Base-by-base conservation (phyloP, 441 rosid genomes). In the Flueggea neowawraea region DNA sequence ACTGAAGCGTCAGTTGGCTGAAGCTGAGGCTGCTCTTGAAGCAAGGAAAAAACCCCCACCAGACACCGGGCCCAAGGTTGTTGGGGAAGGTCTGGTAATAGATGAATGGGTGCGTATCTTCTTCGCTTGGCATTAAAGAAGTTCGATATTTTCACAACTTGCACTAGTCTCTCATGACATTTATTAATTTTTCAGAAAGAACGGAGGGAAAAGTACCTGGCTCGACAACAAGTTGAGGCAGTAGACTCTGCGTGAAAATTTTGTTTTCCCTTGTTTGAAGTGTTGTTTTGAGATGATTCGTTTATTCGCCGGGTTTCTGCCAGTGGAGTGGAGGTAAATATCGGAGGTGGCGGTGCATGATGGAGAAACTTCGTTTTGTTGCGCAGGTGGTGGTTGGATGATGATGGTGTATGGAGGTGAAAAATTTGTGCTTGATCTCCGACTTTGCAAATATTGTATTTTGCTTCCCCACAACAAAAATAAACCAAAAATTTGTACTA, bases 31-130 rank as follows among this genome's bases (percentile, higher is more conserved):
- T 31, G 81, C 81, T n/a, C 71, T 81, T 3, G 83, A 83, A 68
- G 67, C 79, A 33, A 66, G 69, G 48, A 87, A 84, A 74, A 87
- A 78, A 56, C 87, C 86, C 33, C 79, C 72, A 13, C 72, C 84
- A 54, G 87, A 76, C 41, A 55, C 81, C 4, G 75, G 80, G 12
- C 69, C 83, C 0, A 57, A 73, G 4, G 69, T 78, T 15, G 76
- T 77, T 52, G 84, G 85, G 54, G 90, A 82, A 84, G 94, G 90
- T 60, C 87, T 87, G 11, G 94, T 84, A 16, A 81, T 84, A 62
- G 89, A 87, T 70, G 88, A 84, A 83, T 87, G 94, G 90, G 92
- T 86, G 68, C 12, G 57, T 16, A 6, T 53, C 32, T 65, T 32
- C 10, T 51, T 31, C n/a, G 9, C 5, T 49, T 52, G 51, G 22